A percentile compares a stretch with the other conserved stretches of the same genome.
Evolutionary conservation across 257 asterid genomes (phyloP).

Genomic region (Phtheirospermum japonicum): DNA sequence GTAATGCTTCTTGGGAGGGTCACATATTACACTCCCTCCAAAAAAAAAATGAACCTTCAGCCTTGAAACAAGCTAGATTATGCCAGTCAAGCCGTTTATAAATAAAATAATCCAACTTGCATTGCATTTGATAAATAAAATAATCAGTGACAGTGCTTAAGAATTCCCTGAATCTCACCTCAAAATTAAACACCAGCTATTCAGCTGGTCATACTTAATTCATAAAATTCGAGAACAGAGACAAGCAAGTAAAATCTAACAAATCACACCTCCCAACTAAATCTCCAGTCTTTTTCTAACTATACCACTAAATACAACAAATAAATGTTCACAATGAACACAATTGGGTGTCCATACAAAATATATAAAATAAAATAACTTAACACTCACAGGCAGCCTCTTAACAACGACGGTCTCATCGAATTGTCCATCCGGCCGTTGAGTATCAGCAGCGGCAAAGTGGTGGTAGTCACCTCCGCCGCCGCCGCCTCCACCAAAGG

Average conservation of each 20-base stretch:
- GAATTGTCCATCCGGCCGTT: slow-evolving; percentile 41
- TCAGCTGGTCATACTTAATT: not conserved
- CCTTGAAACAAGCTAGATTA: slow-evolving; percentile 13
- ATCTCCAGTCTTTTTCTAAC: slow-evolving; percentile 14
- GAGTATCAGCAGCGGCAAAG: slow-evolving; percentile 47
- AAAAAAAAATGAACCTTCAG: not conserved
- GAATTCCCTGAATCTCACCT: slow-evolving; percentile 23
- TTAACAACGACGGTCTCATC: slow-evolving; percentile 58
- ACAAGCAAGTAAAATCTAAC: not conserved
- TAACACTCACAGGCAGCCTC: slow-evolving; percentile 64
- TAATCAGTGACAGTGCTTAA: not conserved
- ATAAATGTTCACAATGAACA: slow-evolving; percentile 14
- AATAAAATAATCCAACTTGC: slow-evolving; percentile 7
- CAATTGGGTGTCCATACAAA: slow-evolving; percentile 5
- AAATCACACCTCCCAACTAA: no score
- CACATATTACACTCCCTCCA: no score
- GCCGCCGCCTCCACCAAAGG: slow-evolving; percentile 43
- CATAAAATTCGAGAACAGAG: slow-evolving; percentile 16
- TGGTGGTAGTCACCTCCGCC: slow-evolving; percentile 50
- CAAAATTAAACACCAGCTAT: slow-evolving; percentile 14
- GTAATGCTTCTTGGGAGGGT: not conserved
- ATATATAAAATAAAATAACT: not conserved
- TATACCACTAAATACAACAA: slow-evolving; percentile 5
- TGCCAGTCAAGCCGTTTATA: slow-evolving; percentile 6
- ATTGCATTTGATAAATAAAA: slow-evolving; percentile 11